A percentile compares a stretch with the other conserved stretches of the same genome.
phyloP scores from a whole-genome alignment of 176 grass and related monocot species.

The Themeda triandra region DNA sequence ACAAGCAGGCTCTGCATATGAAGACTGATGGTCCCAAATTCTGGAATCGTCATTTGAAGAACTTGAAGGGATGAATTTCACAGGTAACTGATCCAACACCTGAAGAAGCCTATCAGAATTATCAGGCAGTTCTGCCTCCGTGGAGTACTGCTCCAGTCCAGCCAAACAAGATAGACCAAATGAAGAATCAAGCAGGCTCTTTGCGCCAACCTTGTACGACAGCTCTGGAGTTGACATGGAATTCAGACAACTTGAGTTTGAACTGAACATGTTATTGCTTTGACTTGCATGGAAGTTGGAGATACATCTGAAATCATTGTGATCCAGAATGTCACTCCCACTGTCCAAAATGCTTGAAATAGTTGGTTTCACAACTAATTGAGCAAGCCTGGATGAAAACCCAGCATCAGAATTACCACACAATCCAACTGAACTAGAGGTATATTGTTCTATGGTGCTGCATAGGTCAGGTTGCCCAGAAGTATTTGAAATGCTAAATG shows the following conservation, averaged over 20 bases:
- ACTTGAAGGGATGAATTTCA: conserved; percentile 20
- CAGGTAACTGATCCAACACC: conserved; percentile 30
- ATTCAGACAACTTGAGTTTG: conserved; percentile 21
- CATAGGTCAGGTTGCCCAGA: conserved; percentile 19
- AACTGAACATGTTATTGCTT: conserved; percentile 5
- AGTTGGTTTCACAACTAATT: conserved; percentile 22
- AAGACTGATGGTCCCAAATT: conserved; percentile 24
- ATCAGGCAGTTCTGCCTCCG: conserved; percentile 22
- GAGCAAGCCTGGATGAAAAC: conserved; percentile 18
- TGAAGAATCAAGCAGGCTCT: conserved; percentile 11
- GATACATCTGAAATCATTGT: conserved; percentile 11
- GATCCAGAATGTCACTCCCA: conserved; percentile 27
- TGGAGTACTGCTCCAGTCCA: conserved; percentile 22
- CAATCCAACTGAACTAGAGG: conserved; percentile 29
- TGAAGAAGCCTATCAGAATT: conserved; percentile 20
- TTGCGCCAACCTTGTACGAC: conserved; percentile 8
- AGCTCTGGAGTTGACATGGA: conserved; percentile 28
- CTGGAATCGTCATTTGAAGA: conserved; percentile 13
- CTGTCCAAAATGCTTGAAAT: conserved; percentile 29
- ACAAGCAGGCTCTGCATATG: conserved; percentile 31
- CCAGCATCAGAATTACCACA: conserved; percentile 15
- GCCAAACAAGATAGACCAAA: conserved; percentile 19
- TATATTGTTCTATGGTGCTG: conserved; percentile 22
- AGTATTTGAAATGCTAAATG: conserved; percentile 30
- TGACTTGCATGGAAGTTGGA: conserved; percentile 25